Evolutionary conservation across 805 yeast genomes (phyloP).

Genomic region (Lachancea fermentati): DNA sequence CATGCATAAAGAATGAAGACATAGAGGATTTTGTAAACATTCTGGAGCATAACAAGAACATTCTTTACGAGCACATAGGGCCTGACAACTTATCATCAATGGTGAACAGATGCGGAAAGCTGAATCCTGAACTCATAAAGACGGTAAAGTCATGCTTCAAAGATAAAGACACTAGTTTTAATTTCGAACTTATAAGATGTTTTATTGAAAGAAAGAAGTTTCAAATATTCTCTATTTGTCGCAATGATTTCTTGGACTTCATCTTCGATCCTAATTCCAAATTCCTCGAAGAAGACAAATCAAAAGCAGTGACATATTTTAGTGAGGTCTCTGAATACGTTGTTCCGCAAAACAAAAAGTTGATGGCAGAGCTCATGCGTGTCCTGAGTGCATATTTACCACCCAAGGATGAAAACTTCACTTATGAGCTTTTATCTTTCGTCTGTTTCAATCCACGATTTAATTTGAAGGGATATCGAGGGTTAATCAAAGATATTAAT

Average conservation of each 20-base stretch:
- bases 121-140: constrained; percentile 9
- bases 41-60: background rate
- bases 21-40: background rate
- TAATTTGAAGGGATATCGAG: constrained; percentile 3
- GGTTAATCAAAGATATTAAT: background rate
- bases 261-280: constrained; percentile 3
- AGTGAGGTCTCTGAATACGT: constrained; percentile 1
- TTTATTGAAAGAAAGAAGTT: constrained; percentile 7
- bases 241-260: constrained; percentile 12
- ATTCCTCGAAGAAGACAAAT: background rate
- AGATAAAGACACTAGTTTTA: background rate
- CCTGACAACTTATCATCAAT: constrained; percentile 11
- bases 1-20: background rate
- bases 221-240: constrained; percentile 9
- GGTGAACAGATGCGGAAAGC: constrained; percentile 11
- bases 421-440: constrained; percentile 4
- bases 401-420: background rate
- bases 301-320: background rate
- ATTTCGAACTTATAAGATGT: constrained; percentile 7
- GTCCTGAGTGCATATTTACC: background rate
- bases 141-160: constrained; percentile 7
- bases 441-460: constrained; percentile 2
- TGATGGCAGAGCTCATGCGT: constrained; percentile 1
- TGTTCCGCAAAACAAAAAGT: constrained; percentile 1
- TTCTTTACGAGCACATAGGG: background rate